These are phyloP conservation scores for Takashimella koratensis DNA, from an alignment of 1,284 basidiomycete genomes.

Conservation along the genomic window DNA sequence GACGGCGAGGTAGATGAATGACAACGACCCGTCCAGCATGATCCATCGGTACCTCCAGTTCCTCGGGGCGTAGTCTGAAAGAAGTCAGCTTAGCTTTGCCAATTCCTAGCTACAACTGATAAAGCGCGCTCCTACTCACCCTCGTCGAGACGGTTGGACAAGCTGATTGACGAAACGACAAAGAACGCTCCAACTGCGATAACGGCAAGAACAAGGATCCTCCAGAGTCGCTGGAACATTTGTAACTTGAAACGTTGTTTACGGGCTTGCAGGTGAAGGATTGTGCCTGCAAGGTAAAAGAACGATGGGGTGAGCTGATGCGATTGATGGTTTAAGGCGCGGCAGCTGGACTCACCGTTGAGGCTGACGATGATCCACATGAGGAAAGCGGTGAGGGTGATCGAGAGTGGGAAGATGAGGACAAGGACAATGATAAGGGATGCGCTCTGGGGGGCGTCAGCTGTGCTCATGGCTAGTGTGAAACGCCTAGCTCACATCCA, in stretches of 20 bases:
- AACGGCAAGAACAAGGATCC: constrained; percentile 80
- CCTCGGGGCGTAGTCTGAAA: constrained; percentile 78
- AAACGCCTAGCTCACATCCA: constrained; percentile 57
- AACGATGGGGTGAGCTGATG: constrained; percentile 9
- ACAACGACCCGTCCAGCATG: constrained; percentile 92
- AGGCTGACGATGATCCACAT: constrained; percentile 93
- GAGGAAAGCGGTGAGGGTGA: constrained; percentile 89
- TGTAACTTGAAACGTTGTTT: constrained; percentile 82
- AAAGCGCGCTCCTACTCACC: constrained; percentile 53
- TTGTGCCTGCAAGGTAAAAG: constrained; percentile 61
- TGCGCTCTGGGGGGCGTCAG: constrained; percentile 54
- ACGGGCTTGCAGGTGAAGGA: constrained; percentile 71
- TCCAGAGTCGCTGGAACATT: constrained; percentile 82
- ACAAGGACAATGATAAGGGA: constrained; percentile 71
- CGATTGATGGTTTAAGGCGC: background rate
- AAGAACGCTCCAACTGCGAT: constrained; percentile 85
- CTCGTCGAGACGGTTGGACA: constrained; percentile 85
- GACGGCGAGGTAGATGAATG: constrained; percentile 73
- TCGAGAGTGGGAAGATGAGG: constrained; percentile 87
- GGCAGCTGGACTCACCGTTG: constrained; percentile 67
- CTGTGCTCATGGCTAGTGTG: background rate
- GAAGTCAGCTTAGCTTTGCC: constrained; percentile 1
- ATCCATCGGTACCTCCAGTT: constrained; percentile 96
- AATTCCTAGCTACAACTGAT: background rate
- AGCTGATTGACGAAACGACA: constrained; percentile 83